phyloP scores from a whole-genome alignment of 768 basidiomycete species.

The Collybia nuda region DNA sequence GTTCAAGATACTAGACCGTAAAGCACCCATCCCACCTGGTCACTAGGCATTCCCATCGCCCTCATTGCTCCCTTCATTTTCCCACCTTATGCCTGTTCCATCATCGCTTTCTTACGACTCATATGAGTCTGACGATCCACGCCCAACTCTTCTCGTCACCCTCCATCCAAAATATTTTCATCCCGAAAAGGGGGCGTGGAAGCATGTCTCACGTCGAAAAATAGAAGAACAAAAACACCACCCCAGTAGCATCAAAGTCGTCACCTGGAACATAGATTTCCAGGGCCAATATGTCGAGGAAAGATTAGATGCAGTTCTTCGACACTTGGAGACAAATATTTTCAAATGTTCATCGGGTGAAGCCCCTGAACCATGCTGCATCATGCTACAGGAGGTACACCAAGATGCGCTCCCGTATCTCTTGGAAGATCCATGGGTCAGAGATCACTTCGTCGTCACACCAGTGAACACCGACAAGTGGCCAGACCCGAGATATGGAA shows the following conservation, averaged over 20 bases:
- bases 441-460: conserved; percentile 54
- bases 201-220: conserved; percentile 40
- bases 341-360: conserved; percentile 44
- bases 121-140: conserved; percentile 9
- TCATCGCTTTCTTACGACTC: too few relatives aligned
- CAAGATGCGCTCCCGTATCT: conserved; percentile 42
- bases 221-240: conserved; percentile 18
- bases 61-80: too few relatives aligned
- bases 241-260: conserved; percentile 43
- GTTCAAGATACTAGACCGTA: background rate
- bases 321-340: conserved; percentile 53
- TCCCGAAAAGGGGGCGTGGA: conserved; percentile 40
- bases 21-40: background rate
- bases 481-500: conserved; percentile 59
- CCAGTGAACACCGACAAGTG: conserved; percentile 57
- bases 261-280: conserved; percentile 78
- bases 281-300: conserved; percentile 28
- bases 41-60: background rate
- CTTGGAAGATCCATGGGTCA: conserved; percentile 62
- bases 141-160: conserved; percentile 25
- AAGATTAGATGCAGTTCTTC: conserved; percentile 49
- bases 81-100: background rate
- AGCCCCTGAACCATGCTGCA: conserved; percentile 56
- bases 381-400: conserved; percentile 72
- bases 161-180: conserved; percentile 29